These are phyloP conservation scores for Penicillium ochrochloron DNA, from an alignment of 495 filamentous ascomycete genomes.

Conservation along the genomic window DNA sequence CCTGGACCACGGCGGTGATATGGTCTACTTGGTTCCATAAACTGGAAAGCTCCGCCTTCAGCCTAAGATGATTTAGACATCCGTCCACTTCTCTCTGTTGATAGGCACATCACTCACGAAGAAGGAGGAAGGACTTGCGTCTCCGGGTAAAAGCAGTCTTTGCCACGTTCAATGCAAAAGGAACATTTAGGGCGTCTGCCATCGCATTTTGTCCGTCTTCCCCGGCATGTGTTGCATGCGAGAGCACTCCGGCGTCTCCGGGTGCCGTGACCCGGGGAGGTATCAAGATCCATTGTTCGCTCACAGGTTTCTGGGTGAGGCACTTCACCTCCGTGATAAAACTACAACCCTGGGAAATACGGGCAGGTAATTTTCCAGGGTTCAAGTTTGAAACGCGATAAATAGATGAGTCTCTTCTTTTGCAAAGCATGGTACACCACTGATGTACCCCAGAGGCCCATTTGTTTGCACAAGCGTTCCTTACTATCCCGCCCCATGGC, in stretches of 20 bases:
- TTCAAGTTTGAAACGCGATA: not conserved
- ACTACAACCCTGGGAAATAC: not conserved
- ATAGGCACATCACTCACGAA: not conserved
- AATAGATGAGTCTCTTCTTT: not conserved
- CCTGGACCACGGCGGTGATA: not conserved
- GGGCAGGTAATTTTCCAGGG: not conserved
- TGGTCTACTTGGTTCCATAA: not conserved
- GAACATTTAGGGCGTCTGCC: not conserved
- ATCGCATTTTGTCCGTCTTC: not conserved
- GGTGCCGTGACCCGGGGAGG: not conserved
- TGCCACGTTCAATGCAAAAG: not conserved
- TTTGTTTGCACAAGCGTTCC: not conserved
- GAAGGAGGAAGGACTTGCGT: not conserved
- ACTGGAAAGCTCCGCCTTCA: not conserved
- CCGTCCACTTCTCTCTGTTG: not conserved
- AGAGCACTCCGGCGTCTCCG: not conserved
- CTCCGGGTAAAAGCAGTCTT: not conserved
- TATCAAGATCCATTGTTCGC: not conserved
- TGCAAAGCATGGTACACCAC: not conserved
- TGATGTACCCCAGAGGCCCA: not conserved
- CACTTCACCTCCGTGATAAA: not conserved
- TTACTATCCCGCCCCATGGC: not conserved
- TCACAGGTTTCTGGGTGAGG: not conserved
- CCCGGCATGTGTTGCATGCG: not conserved
- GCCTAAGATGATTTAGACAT: not conserved